Evolutionary conservation across 345 rosid species (phyloP), one percentile per base, ranked within the genome.

Genomic region (Eucalyptus sideroxylon): DNA sequence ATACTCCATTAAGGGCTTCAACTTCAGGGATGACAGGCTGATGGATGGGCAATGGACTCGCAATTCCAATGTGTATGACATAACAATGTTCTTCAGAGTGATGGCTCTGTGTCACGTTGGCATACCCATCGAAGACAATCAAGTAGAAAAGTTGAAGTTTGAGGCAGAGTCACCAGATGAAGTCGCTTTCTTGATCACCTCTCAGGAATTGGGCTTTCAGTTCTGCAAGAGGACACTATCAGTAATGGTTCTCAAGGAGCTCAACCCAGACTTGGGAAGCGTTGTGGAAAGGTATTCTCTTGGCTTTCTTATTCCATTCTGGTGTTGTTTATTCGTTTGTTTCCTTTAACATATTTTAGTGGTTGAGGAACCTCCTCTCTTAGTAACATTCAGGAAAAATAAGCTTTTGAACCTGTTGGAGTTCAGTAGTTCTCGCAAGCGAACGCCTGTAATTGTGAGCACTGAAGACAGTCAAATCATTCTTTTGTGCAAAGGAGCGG

Each of bases 91-190:
- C 92, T 94, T 95, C 89, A 91, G 96, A 50, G 93, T 96, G 89
- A 92, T 96, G 89, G 95, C 98, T 16, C 89, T 94, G 85, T 96
- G 99, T 69, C 97, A 96, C 91, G 93, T 96, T 2, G 98, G 95
- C 15, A 95, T 96, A 80, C 98, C 96, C 21, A 89, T 93, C 87
- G 93, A 89, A 85, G 95, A 94, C 59, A 94, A 93, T 88, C 90
- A 87, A 55, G 92, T 87, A 30, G 94, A 92, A 7, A 94, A 92
- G 93, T 90, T 93, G 80, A 95, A 90, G 47, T 97, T 95, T 86
- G 99, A 97, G 92, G 99, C 99, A 56, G 99, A 96, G 89, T 96
- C 97, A 23, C 99, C 98, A 10, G 99, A 97, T 87, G 99, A 97
- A 92, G 96, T 92, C 19, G 90, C 97, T 83, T 97, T 97, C 91